phyloP scores from a whole-genome alignment of 768 basidiomycete genomes.

The Macrolepiota albuminosa region DNA sequence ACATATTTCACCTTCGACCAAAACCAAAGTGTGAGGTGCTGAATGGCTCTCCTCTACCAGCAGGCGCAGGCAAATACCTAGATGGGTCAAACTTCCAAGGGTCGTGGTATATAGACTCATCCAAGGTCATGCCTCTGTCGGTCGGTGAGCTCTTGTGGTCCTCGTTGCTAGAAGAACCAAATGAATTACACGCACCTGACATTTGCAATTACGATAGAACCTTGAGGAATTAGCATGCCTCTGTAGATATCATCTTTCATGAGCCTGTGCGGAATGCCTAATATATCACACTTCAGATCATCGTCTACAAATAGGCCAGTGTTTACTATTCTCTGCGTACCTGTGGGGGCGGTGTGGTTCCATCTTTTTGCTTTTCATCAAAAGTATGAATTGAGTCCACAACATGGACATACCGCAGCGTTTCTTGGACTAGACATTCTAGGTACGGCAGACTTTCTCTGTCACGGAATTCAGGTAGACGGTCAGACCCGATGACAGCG shows the following conservation, averaged over 20 bases:
- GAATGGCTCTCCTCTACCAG: constrained; percentile 12
- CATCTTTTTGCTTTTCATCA: constrained; percentile 1
- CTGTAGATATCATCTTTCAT: constrained; percentile 16
- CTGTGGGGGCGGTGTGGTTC: constrained; percentile 8
- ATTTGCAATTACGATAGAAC: constrained; percentile 13
- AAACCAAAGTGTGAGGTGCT: constrained; percentile 13
- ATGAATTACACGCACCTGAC: constrained; percentile 3
- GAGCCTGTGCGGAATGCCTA: constrained; percentile 15
- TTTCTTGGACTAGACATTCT: constrained; percentile 15
- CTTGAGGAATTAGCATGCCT: constrained; percentile 14
- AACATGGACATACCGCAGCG: constrained; percentile 6
- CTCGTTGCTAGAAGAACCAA: not conserved
- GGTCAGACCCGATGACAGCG: constrained; percentile 16
- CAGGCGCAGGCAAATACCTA: constrained; percentile 12
- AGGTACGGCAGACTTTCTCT: constrained; percentile 19
- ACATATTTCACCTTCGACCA: constrained; percentile 9
- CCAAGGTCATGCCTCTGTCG: constrained; percentile 13
- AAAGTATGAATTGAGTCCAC: not conserved
- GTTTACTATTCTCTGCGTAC: not conserved
- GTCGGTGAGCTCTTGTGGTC: not conserved
- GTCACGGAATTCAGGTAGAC: constrained; percentile 23
- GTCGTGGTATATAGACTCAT: constrained; percentile 10
- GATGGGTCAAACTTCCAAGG: constrained; percentile 12
- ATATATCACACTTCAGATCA: not conserved
- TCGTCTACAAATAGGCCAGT: not conserved